Evolutionary conservation across 2,329 filamentous ascomycete species (phyloP).

Genomic region (Ceratocystis cacaofunesta): DNA sequence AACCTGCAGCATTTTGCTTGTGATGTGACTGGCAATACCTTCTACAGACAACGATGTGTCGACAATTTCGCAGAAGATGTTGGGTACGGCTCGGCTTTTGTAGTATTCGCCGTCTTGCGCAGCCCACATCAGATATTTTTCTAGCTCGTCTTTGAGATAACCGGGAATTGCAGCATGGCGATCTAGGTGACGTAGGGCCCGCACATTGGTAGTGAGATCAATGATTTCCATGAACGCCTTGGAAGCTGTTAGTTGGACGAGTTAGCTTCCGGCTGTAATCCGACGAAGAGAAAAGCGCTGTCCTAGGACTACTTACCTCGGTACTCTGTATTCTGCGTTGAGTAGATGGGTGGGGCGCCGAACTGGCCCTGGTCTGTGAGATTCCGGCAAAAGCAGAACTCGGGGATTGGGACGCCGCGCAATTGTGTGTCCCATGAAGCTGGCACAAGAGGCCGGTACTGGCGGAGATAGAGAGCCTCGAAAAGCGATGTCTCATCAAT

Average conservation of each 20-base stretch:
- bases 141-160: slow-evolving; percentile 25
- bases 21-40: slow-evolving; percentile 25
- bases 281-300: not conserved
- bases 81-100: slow-evolving; percentile 26
- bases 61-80: slow-evolving; percentile 27
- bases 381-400: slow-evolving; percentile 24
- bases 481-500: slow-evolving; percentile 33
- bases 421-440: slow-evolving; percentile 24
- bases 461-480: slow-evolving; percentile 29
- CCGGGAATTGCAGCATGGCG: slow-evolving; percentile 23
- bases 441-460: slow-evolving; percentile 29
- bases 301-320: slow-evolving; percentile 22
- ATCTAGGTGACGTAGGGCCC: slow-evolving; percentile 26
- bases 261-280: not conserved
- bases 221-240: slow-evolving; percentile 27
- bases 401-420: slow-evolving; percentile 25
- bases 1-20: slow-evolving; percentile 25
- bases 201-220: slow-evolving; percentile 27
- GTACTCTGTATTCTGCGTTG: slow-evolving; percentile 26
- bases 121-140: slow-evolving; percentile 28
- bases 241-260: slow-evolving; percentile 24
- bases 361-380: slow-evolving; percentile 20
- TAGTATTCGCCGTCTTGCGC: slow-evolving; percentile 28
- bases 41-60: slow-evolving; percentile 22
- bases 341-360: slow-evolving; percentile 27